phyloP scores from a whole-genome alignment of 805 yeast species.

The Kuraishia ogatae region DNA sequence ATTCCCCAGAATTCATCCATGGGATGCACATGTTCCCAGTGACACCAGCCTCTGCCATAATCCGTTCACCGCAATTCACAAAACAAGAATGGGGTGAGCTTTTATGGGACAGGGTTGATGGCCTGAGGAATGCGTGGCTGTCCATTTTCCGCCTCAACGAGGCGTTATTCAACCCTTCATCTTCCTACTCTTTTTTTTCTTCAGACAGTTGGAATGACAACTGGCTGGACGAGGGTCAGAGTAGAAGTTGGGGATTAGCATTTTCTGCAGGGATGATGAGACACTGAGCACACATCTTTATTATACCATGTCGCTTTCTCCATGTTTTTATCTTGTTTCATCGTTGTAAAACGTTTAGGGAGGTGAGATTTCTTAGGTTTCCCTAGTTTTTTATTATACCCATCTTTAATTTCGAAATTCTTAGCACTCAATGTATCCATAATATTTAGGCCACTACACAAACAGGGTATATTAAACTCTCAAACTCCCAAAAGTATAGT shows the following conservation, averaged over 20 bases:
- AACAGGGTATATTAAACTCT: not conserved
- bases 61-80: slow-evolving; percentile 48
- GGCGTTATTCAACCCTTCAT: slow-evolving; percentile 63
- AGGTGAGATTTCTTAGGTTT: not conserved
- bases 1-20: slow-evolving; percentile 56
- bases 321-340: not conserved
- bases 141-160: slow-evolving; percentile 65
- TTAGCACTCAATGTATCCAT: not conserved
- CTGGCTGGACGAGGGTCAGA: slow-evolving; percentile 76
- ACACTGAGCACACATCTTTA: no score
- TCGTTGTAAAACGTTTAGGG: not conserved
- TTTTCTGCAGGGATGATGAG: slow-evolving; percentile 46
- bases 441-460: no score
- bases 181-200: slow-evolving; percentile 56
- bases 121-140: slow-evolving; percentile 59
- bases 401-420: not conserved
- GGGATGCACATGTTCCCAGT: slow-evolving; percentile 69
- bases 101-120: not conserved
- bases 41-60: slow-evolving; percentile 56
- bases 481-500: slow-evolving; percentile 27
- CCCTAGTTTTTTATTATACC: not conserved
- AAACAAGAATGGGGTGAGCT: slow-evolving; percentile 58
- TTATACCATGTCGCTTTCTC: no score
- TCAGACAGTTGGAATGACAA: slow-evolving; percentile 40
- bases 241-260: slow-evolving; percentile 79